Percentiles rank a stretch among this genome's conserved stretches.
Conservation (phyloP, 1,284 basidiomycete species). For the Ustilago tritici region DNA sequence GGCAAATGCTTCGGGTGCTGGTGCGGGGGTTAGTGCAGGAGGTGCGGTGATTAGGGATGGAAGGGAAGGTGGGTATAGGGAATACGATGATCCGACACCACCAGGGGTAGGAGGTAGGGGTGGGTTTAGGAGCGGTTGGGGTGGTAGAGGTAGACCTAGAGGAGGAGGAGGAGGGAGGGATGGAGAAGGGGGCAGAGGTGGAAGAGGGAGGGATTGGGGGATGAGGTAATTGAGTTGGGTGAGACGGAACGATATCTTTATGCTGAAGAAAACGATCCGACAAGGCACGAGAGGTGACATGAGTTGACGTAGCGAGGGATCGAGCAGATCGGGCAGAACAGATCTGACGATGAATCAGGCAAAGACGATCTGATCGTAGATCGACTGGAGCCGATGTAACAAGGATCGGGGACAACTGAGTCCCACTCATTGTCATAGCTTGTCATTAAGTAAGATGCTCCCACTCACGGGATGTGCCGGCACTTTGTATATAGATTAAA, state of each 20-base stretch:
- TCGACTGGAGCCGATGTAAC: no score
- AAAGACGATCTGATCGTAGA: no score
- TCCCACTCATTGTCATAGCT: no score
- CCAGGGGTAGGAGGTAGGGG: not conserved
- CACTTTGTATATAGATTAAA: no score
- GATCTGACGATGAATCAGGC: no score
- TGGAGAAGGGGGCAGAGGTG: constrained; percentile 8
- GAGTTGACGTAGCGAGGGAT: no score
- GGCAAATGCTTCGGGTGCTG: constrained; percentile 1
- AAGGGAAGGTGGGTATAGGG: constrained; percentile 13
- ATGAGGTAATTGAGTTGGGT: constrained; percentile 1
- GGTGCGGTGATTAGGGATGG: not conserved
- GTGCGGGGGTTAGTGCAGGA: not conserved
- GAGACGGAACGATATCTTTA: constrained; percentile 26
- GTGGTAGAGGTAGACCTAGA: constrained; percentile 2
- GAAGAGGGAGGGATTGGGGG: constrained; percentile 8
- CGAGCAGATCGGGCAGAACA: no score
- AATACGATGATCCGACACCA: constrained; percentile 20
- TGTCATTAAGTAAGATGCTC: no score
- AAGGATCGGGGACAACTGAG: no score
- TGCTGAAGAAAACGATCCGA: no score
- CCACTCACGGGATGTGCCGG: no score
- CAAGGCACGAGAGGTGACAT: no score
- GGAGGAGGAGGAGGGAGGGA: constrained; percentile 11
- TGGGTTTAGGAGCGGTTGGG: not conserved